phyloP scores from a whole-genome alignment of 768 basidiomycete species.

The Dacryopinax spathularia region DNA sequence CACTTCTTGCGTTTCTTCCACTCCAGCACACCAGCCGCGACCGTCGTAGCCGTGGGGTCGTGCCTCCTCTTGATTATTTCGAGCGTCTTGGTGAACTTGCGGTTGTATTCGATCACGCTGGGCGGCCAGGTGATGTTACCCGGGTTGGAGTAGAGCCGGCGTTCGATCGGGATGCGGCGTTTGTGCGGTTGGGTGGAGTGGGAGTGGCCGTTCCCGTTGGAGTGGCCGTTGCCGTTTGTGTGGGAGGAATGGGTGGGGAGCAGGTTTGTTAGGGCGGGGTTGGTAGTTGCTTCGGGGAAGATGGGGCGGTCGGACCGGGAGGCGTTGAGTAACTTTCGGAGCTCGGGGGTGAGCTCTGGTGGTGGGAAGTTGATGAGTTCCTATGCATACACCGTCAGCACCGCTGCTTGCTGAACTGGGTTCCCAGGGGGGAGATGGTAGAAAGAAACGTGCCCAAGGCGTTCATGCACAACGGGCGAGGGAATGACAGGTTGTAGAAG shows the following conservation, averaged over 20 bases:
- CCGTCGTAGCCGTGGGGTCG: conserved; percentile 94
- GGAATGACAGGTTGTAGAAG: not conserved
- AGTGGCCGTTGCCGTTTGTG: not conserved
- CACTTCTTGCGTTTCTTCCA: conserved; percentile 73
- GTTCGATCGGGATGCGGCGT: conserved; percentile 69
- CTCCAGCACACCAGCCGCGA: conserved; percentile 67
- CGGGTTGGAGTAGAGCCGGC: conserved; percentile 73
- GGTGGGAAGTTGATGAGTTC: conserved; percentile 80
- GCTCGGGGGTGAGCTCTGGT: conserved; percentile 49
- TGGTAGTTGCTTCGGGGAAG: conserved; percentile 65
- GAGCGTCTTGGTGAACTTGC: conserved; percentile 71
- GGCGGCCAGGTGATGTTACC: conserved; percentile 72
- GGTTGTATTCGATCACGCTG: conserved; percentile 85
- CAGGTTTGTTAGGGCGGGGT: conserved; percentile 52
- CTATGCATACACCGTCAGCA: conserved; percentile 27
- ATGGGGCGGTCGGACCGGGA: conserved; percentile 32
- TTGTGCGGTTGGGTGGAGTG: conserved; percentile 44
- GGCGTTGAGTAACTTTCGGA: conserved; percentile 51
- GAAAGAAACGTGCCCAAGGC: not conserved
- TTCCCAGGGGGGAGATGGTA: not conserved
- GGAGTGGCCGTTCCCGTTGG: conserved; percentile 26
- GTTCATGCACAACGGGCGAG: not conserved
- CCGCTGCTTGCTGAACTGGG: not conserved
- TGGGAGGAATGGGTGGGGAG: conserved; percentile 14
- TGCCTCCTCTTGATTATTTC: conserved; percentile 86